phyloP scores from a whole-genome alignment of 371 early-diverging fungal genomes.

The Polyrhizophydium stewartii region DNA sequence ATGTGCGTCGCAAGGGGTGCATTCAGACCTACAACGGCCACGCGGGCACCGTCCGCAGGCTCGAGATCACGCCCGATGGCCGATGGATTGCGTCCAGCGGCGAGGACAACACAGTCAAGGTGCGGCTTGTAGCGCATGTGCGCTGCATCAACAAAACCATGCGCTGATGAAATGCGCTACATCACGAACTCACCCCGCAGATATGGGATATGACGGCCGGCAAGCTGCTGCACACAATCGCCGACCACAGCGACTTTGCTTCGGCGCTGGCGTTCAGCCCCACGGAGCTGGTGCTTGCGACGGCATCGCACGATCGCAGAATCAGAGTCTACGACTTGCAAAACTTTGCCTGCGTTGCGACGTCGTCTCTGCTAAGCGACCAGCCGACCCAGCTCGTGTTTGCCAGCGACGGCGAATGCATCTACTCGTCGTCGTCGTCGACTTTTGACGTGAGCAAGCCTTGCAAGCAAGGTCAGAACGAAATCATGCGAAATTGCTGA shows the following conservation, averaged over 20 bases:
- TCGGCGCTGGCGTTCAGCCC: conserved; percentile 44
- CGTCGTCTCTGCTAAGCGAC: conserved; percentile 8
- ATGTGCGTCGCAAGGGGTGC: conserved; percentile 49
- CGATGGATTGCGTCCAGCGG: conserved; percentile 50
- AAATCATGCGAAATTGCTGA: too few relatives aligned
- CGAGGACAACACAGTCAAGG: conserved; percentile 38
- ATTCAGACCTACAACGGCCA: conserved; percentile 50
- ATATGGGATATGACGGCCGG: conserved; percentile 62
- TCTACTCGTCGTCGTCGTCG: too few relatives aligned
- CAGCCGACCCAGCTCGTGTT: conserved; percentile 33
- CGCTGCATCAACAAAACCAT: too few relatives aligned
- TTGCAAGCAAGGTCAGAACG: too few relatives aligned
- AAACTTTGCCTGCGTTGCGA: conserved; percentile 34
- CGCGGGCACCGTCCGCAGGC: conserved; percentile 14
- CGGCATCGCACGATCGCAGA: conserved; percentile 26
- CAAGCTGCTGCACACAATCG: conserved; percentile 38
- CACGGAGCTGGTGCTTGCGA: conserved; percentile 40
- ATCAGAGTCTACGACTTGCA: conserved; percentile 45
- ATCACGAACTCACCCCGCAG: conserved; percentile 20
- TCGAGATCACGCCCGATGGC: conserved; percentile 56
- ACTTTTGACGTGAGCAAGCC: too few relatives aligned
- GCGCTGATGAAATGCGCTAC: too few relatives aligned
- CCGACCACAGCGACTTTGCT: conserved; percentile 26
- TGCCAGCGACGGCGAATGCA: conserved; percentile 34
- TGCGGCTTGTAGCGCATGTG: conserved; percentile 3